Evolutionary conservation across 768 basidiomycete genomes (phyloP), one percentile per base, ranked within the genome.

Genomic region (Podaxis mareebaensis): DNA sequence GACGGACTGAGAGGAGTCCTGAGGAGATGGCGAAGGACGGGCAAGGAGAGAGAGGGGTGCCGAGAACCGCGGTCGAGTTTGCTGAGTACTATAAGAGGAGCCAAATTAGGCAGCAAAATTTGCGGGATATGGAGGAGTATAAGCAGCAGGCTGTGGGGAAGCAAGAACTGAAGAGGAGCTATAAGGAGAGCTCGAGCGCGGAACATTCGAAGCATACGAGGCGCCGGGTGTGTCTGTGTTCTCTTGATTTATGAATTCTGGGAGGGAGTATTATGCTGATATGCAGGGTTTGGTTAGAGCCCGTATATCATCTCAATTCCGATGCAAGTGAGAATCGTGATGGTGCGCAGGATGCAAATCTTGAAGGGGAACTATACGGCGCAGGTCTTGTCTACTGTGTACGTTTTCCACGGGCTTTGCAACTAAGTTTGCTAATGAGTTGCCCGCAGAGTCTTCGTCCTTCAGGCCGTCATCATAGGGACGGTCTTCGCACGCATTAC

Each of bases 401-500:
- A 48, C 57, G 17, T 55, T 20, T 12, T 33, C 39, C 44, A 8
- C 17, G n/a, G 3, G 3, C 20, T 20, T 20, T 3, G 20, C 44
- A 17, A 20, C 44, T 46, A 46, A 46, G 17, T 8, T 17, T 17
- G 10, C 44, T 46, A 3, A 46, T 48, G 3, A 22, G 84, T 82
- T 75, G 80, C 39, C 22, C 61, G 11, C 30, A 75, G 73, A 26
- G 65, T 66, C 2, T 77, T 76, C 55, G 69, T 83, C 38, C 64
- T 81, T 20, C 74, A 77, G 61, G 72, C 67, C 24, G 60, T 79
- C 46, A 78, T 81, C 66, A 77, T 87, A 58, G 88, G 89, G 7
- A 87, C 86, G 0, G 81, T 88, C 48, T 92, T 90, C 78, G 78
- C 83, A 63, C 75, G 78, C 5, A 74, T 87, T 48, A 77, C 80